These are phyloP conservation scores for Ceratobasidium papillatum DNA, from an alignment of 1,284 basidiomycete species.

Conservation along the genomic window DNA sequence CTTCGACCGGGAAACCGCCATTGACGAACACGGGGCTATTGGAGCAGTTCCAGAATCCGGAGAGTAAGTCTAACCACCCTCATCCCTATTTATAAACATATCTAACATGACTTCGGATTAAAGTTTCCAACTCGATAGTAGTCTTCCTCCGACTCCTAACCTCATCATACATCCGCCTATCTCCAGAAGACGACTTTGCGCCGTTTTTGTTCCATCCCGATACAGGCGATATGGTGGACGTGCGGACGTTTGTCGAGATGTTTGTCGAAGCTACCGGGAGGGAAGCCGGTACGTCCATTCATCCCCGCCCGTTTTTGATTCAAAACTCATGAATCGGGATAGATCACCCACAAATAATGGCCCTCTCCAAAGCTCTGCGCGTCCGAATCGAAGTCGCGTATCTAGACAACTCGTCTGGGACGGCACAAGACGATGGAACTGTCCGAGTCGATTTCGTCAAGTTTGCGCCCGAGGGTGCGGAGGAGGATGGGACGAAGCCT, in stretches of 20 bases:
- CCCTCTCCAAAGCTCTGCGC: slow-evolving; percentile 73
- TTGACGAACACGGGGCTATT: slow-evolving; percentile 58
- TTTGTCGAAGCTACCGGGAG: slow-evolving; percentile 83
- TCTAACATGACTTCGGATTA: neutral
- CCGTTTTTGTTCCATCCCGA: slow-evolving; percentile 82
- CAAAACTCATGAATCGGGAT: slow-evolving; percentile 18
- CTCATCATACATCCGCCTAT: slow-evolving; percentile 78
- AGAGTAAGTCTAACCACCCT: slow-evolving; percentile 58
- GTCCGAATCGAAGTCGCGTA: slow-evolving; percentile 81
- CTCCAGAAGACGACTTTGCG: slow-evolving; percentile 66
- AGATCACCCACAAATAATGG: slow-evolving; percentile 87
- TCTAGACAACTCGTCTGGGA: slow-evolving; percentile 60
- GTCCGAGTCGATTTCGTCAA: slow-evolving; percentile 72
- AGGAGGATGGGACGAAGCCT: slow-evolving; percentile 56
- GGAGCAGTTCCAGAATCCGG: slow-evolving; percentile 63
- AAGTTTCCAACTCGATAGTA: slow-evolving; percentile 76
- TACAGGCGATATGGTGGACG: slow-evolving; percentile 65
- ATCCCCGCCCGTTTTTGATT: too few relatives aligned
- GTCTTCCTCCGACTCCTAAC: slow-evolving; percentile 81
- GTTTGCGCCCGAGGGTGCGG: slow-evolving; percentile 60
- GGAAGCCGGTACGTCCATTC: slow-evolving; percentile 70
- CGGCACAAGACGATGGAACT: slow-evolving; percentile 49
- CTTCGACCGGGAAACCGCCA: slow-evolving; percentile 51
- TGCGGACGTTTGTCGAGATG: slow-evolving; percentile 74
- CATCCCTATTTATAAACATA: neutral